These are phyloP conservation scores for Rosa multiflora DNA, from an alignment of 306 rosid genomes.

Conservation along the genomic window DNA sequence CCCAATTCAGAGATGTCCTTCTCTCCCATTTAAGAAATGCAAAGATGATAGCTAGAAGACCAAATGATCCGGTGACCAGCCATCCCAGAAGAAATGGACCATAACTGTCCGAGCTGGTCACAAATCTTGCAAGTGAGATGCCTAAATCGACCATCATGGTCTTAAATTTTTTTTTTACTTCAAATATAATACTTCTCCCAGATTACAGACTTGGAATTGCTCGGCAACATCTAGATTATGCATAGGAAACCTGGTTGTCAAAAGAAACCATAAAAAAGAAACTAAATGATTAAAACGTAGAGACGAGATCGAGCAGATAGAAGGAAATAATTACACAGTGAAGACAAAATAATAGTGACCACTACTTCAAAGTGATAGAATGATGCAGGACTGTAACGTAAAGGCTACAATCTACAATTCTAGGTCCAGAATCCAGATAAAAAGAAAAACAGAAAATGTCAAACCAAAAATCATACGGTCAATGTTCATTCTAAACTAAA, in stretches of 20 bases:
- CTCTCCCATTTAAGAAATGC: slow-evolving; percentile 70
- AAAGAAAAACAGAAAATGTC: not conserved
- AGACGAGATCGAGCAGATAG: not conserved
- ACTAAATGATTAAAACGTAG: not conserved
- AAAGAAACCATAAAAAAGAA: slow-evolving; percentile 1
- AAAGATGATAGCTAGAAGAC: slow-evolving; percentile 52
- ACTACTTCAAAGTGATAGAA: not conserved
- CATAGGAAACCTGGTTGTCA: slow-evolving; percentile 36
- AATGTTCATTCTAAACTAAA: not conserved
- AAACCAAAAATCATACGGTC: not conserved
- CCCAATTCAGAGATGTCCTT: slow-evolving; percentile 65
- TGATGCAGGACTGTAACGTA: not conserved
- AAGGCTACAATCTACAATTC: not conserved
- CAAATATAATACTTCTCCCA: slow-evolving; percentile 9
- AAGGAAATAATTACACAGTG: not conserved
- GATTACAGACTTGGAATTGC: slow-evolving; percentile 5
- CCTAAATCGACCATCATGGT: slow-evolving; percentile 44
- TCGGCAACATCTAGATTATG: slow-evolving; percentile 19
- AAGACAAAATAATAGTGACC: not conserved
- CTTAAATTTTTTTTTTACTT: slow-evolving; percentile 10
- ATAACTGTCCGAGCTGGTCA: slow-evolving; percentile 40
- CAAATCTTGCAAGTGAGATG: slow-evolving; percentile 38
- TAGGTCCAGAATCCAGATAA: not conserved
- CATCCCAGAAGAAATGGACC: slow-evolving; percentile 53
- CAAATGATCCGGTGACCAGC: slow-evolving; percentile 64